Evolutionary conservation across 2,329 filamentous ascomycete species (phyloP), one percentile per base, ranked within the genome.

Genomic region (Bipolaris sorokiniana): DNA sequence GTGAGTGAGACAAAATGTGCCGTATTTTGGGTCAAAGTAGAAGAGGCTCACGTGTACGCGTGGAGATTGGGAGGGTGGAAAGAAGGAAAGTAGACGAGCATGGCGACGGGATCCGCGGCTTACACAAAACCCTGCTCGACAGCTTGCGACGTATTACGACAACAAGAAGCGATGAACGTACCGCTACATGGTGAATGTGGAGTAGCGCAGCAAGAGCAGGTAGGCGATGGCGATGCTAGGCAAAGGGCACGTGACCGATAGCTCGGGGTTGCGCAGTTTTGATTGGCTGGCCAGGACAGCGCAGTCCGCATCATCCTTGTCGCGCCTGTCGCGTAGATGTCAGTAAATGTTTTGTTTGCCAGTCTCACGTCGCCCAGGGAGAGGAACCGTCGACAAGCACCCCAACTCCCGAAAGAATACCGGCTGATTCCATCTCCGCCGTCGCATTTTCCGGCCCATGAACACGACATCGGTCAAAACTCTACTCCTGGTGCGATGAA

Each of bases 401-500:
- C 46, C 41, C 57, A 28, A 48, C 46, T 48, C 22, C 46, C 22
- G 22, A 26, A 48, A 48, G 7, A 20, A 36, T 38, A 48, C 34
- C 15, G 33, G 46, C 22, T 26, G 20, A 38, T 41, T 37, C 26
- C 33, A 23, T 38, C 45, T 13, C 15, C 36, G 31, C 36, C 46
- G 40, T 54, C 18, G 23, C 37, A 37, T 54, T 33, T 41, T 11
- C 15, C 56, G 49, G 48, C 33, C 40, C 58, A 74, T 72, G 69
- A 66, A 52, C 54, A 56, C 52, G 37, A 55, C 44, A 61, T 60
- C 53, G 47, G 20, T 20, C 34, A 48, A 57, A 48, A n/a, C 46
- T 56, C 64, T 60, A 62, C 62, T 62, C 59, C 67, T 54, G 64
- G 89, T 89, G 87, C 86, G 79, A 94, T 94, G 91, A 91, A 87